Evolutionary conservation across 2,329 filamentous ascomycete genomes (phyloP).

Genomic region (Scytalidium lignicola): DNA sequence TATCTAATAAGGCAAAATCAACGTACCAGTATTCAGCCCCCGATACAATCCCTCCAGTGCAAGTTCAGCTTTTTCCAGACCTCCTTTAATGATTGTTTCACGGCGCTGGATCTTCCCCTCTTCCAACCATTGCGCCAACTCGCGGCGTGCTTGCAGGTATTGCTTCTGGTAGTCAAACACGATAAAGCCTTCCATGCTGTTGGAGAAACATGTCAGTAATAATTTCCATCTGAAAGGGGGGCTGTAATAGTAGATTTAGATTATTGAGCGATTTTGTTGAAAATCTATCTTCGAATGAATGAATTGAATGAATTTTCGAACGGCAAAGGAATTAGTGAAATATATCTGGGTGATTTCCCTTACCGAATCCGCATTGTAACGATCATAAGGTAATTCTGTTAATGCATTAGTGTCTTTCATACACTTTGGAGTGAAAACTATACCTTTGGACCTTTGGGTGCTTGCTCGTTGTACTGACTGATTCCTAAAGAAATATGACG

Average conservation of each 20-base stretch:
- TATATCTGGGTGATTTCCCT: conserved; percentile 8
- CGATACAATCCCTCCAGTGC: conserved; percentile 60
- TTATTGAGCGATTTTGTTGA: too few species aligned
- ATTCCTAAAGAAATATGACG: conserved; percentile 36
- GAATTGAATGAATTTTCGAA: not conserved
- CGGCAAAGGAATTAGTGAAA: conserved; percentile 3
- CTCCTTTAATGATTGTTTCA: conserved; percentile 67
- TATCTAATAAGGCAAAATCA: not conserved
- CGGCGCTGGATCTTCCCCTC: conserved; percentile 69
- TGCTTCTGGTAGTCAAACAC: conserved; percentile 61
- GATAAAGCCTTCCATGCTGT: conserved; percentile 66
- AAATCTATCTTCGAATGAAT: not conserved
- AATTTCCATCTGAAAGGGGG: too few species aligned
- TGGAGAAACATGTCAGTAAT: conserved; percentile 21
- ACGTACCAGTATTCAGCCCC: conserved; percentile 62
- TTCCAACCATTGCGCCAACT: conserved; percentile 62
- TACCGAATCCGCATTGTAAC: conserved; percentile 47
- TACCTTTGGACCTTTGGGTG: conserved; percentile 50
- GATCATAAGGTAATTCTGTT: conserved; percentile 45
- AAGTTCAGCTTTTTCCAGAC: conserved; percentile 57
- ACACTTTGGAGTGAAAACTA: not conserved
- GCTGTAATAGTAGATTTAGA: not conserved
- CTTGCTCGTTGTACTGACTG: conserved; percentile 60
- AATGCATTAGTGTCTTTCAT: conserved; percentile 4
- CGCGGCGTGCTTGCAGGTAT: conserved; percentile 50